These are phyloP conservation scores for Stephania yunnanensis DNA, from an alignment of 164 flowering plant species.

Conservation along the genomic window DNA sequence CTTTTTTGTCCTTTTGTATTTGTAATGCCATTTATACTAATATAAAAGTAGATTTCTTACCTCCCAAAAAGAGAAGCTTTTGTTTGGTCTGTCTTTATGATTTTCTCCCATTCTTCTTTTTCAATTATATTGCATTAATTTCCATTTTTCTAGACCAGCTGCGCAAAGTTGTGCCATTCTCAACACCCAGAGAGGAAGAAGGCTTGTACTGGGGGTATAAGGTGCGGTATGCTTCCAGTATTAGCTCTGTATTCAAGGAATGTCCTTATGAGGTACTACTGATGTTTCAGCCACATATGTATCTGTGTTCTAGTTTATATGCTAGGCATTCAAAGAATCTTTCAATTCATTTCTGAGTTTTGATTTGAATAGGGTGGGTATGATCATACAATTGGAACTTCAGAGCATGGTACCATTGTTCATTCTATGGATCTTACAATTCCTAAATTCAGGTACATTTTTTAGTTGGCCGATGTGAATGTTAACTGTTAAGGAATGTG, in stretches of 20 bases:
- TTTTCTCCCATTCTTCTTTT: not conserved
- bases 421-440: conserved; percentile 67
- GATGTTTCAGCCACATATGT: not conserved
- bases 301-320: not conserved
- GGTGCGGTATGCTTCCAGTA: conserved; percentile 83
- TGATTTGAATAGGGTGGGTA: conserved; percentile 65
- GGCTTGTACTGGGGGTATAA: conserved; percentile 93
- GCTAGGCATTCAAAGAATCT: not conserved
- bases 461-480: not conserved
- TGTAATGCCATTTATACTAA: no score
- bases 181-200: conserved; percentile 67
- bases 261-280: conserved; percentile 69
- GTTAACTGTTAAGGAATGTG: not conserved
- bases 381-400: conserved; percentile 83
- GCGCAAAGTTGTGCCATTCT: conserved; percentile 56
- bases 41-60: no score
- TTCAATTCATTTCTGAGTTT: not conserved
- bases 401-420: conserved; percentile 75
- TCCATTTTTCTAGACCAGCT: conserved; percentile 34
- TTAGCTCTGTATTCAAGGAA: conserved; percentile 59
- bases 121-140: not conserved
- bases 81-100: not conserved
- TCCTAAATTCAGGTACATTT: conserved; percentile 70
- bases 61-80: not conserved
- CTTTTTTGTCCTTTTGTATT: no score